Conservation (phyloP, 139 green algal species). For the Ettlia oleoabundans region DNA sequence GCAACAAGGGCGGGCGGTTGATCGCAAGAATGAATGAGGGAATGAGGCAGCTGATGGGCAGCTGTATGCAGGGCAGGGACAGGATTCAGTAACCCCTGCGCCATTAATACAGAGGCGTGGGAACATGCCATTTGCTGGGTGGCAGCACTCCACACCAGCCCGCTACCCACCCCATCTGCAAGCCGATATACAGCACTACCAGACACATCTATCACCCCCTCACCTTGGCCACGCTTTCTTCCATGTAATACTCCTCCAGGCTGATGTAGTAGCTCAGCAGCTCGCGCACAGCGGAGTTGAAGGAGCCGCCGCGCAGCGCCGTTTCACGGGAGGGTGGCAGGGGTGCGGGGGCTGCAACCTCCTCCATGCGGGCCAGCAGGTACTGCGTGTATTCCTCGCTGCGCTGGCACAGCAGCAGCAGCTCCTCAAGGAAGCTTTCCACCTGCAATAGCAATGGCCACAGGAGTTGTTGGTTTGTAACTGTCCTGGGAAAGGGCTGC, state of each 20-base stretch:
- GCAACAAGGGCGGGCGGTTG: too few relatives aligned
- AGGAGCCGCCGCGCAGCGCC: conserved; percentile 50
- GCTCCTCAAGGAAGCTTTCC: conserved; percentile 79
- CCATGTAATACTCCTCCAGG: conserved; percentile 95
- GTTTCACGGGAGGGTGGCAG: conserved; percentile 53
- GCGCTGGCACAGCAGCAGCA: conserved; percentile 81
- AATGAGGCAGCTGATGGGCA: too few relatives aligned
- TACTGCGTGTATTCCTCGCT: conserved; percentile 93
- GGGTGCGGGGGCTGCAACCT: conserved; percentile 40
- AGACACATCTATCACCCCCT: not conserved
- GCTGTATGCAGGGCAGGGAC: too few relatives aligned
- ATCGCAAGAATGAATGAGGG: too few relatives aligned
- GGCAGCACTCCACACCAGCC: too few relatives aligned
- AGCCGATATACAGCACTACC: not conserved
- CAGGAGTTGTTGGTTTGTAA: too few relatives aligned
- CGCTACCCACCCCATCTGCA: too few relatives aligned
- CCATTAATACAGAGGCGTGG: too few relatives aligned
- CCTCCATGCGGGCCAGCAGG: conserved; percentile 76
- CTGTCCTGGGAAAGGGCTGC: too few relatives aligned
- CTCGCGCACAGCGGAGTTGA: conserved; percentile 78
- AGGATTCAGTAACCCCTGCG: too few relatives aligned
- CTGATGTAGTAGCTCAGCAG: conserved; percentile 86
- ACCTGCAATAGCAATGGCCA: conserved; percentile 63
- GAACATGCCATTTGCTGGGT: too few relatives aligned
- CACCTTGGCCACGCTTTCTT: conserved; percentile 85